Percentiles rank a stretch among this genome's conserved stretches.
phyloP scores from a whole-genome alignment of 164 flowering plant species.

The Protea cynaroides region DNA sequence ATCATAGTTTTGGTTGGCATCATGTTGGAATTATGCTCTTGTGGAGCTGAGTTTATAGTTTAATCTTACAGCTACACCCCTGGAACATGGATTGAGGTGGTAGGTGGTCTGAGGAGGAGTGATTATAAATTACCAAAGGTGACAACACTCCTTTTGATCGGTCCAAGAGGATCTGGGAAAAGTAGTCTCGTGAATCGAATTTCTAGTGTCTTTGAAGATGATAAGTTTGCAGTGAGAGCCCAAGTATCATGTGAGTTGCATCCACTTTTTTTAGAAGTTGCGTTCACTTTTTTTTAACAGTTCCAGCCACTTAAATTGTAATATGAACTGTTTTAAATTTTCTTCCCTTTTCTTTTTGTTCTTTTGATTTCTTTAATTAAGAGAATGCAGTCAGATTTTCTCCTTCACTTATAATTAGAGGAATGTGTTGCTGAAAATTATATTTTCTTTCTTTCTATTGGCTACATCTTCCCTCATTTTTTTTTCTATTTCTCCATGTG shows the following conservation, averaged over 20 bases:
- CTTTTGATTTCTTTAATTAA: not conserved
- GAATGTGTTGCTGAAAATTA: not conserved
- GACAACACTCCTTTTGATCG: slow-evolving; percentile 55
- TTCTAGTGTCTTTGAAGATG: slow-evolving; percentile 55
- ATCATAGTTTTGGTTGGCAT: not conserved
- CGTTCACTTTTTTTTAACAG: no score
- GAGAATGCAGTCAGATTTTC: not conserved
- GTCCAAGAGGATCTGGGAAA: slow-evolving; percentile 82
- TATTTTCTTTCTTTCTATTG: not conserved
- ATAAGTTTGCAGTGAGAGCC: slow-evolving; percentile 58
- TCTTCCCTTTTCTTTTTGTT: no score
- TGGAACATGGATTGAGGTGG: slow-evolving; percentile 59
- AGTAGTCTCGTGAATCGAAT: slow-evolving; percentile 78
- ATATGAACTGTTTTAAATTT: no score
- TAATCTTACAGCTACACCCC: slow-evolving; percentile 50
- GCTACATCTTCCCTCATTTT: not conserved
- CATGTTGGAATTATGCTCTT: not conserved
- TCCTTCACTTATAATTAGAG: not conserved
- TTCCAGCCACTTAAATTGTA: not conserved
- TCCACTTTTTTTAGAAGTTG: slow-evolving; percentile 1
- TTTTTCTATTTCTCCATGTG: slow-evolving; percentile 1
- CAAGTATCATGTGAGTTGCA: slow-evolving; percentile 61
- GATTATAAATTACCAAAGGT: slow-evolving; percentile 54
- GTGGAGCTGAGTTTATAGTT: not conserved
- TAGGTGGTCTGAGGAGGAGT: slow-evolving; percentile 24